These are phyloP conservation scores for Xylariaceae sp. DNA, from an alignment of 2,329 filamentous ascomycete species.

Conservation along the genomic window DNA sequence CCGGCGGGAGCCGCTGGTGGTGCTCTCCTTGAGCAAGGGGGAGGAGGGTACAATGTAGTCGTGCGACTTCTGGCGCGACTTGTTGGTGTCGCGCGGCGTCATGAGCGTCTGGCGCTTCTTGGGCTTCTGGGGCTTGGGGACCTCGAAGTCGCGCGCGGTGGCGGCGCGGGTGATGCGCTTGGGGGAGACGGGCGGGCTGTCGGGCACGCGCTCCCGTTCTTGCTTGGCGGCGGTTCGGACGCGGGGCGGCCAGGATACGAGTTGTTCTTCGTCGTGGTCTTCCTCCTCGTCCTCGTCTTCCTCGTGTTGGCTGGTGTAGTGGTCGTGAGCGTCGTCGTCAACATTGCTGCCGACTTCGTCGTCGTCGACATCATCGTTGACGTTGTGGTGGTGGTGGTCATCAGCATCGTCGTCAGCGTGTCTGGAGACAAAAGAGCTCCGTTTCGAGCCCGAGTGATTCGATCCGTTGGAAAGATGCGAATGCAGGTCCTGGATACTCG, in stretches of 20 bases:
- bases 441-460: neutral
- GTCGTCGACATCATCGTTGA: constrained; percentile 4
- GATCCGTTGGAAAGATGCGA: constrained; percentile 30
- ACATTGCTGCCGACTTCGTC: neutral
- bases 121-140: constrained; percentile 14
- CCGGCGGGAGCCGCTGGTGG: too few species aligned
- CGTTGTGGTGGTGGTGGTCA: neutral
- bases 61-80: constrained; percentile 9
- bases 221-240: constrained; percentile 10
- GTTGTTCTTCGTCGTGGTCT: neutral
- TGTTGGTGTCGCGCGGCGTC: constrained; percentile 1
- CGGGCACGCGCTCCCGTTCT: constrained; percentile 12
- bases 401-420: constrained; percentile 11
- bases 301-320: neutral
- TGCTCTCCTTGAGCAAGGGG: too few species aligned
- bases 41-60: constrained; percentile 2
- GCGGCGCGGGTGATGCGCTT: constrained; percentile 20
- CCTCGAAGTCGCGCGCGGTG: constrained; percentile 13
- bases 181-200: constrained; percentile 23
- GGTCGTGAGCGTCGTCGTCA: neutral
- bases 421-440: constrained; percentile 7
- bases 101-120: constrained; percentile 17
- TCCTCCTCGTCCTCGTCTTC: neutral
- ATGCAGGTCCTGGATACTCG: constrained; percentile 31
- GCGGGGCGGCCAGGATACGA: neutral